phyloP scores from a whole-genome alignment of 768 basidiomycete species.

The Phylloporus rhodoxanthus region DNA sequence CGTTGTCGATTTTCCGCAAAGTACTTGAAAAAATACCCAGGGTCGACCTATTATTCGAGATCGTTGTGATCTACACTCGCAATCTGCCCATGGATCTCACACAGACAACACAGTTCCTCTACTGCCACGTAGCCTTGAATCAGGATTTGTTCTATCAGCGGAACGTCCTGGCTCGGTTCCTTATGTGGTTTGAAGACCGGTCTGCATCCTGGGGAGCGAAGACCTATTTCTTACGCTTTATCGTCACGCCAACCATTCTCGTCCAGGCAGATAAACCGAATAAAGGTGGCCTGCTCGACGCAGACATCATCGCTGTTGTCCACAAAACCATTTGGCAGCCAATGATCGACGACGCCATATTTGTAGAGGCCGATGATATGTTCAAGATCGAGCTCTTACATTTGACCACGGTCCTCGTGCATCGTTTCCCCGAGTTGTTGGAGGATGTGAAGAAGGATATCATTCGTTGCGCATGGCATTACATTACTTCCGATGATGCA shows the following conservation, averaged over 20 bases:
- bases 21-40: constrained; percentile 66
- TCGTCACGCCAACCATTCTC: constrained; percentile 83
- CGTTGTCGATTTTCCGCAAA: constrained; percentile 73
- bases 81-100: constrained; percentile 78
- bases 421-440: constrained; percentile 75
- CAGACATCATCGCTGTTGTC: constrained; percentile 62
- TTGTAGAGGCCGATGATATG: constrained; percentile 66
- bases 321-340: constrained; percentile 79
- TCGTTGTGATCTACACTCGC: constrained; percentile 75
- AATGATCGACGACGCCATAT: constrained; percentile 49
- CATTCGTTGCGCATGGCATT: constrained; percentile 90
- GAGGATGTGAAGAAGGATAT: constrained; percentile 84
- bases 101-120: constrained; percentile 76
- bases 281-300: constrained; percentile 61
- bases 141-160: constrained; percentile 65
- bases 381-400: constrained; percentile 90
- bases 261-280: constrained; percentile 59
- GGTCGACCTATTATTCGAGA: constrained; percentile 84
- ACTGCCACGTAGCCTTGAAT: constrained; percentile 74
- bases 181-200: constrained; percentile 73
- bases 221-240: constrained; percentile 68
- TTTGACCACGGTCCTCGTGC: constrained; percentile 82
- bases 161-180: constrained; percentile 79
- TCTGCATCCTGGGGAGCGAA: constrained; percentile 70
- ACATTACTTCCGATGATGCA: constrained; percentile 78